Conservation (phyloP, 306 rosid genomes). For the Prunus davidiana region DNA sequence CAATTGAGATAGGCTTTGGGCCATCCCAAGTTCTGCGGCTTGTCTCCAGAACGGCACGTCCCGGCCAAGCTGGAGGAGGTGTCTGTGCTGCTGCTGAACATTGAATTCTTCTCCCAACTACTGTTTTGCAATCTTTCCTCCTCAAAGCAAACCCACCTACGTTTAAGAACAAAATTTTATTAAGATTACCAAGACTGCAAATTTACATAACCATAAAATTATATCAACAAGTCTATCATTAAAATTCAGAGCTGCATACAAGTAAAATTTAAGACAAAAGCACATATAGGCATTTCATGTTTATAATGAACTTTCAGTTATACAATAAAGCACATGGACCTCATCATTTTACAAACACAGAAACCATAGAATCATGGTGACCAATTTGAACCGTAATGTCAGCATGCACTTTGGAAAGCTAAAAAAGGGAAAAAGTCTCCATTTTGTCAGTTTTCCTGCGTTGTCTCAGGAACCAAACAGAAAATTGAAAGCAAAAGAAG, state of each 20-base stretch:
- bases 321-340: neutral
- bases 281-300: neutral
- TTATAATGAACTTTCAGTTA: neutral
- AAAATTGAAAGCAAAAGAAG: conserved; percentile 4
- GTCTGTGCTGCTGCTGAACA: conserved; percentile 59
- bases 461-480: conserved; percentile 10
- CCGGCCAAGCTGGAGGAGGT: conserved; percentile 98
- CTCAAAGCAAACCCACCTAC: conserved; percentile 59
- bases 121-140: conserved; percentile 44
- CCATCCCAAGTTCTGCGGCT: conserved; percentile 71
- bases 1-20: conserved; percentile 84
- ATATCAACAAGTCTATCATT: neutral
- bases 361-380: neutral
- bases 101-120: conserved; percentile 42
- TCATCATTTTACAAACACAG: neutral
- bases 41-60: conserved; percentile 64
- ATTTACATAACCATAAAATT: neutral
- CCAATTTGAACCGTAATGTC: conserved; percentile 1
- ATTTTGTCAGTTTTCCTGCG: neutral
- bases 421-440: neutral
- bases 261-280: neutral
- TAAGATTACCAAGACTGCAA: neutral
- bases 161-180: conserved; percentile 8
- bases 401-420: conserved; percentile 1
- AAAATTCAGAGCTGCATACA: conserved; percentile 1